Conservation (phyloP, 495 filamentous ascomycete genomes). For the Barbatosphaeria neglecta region DNA sequence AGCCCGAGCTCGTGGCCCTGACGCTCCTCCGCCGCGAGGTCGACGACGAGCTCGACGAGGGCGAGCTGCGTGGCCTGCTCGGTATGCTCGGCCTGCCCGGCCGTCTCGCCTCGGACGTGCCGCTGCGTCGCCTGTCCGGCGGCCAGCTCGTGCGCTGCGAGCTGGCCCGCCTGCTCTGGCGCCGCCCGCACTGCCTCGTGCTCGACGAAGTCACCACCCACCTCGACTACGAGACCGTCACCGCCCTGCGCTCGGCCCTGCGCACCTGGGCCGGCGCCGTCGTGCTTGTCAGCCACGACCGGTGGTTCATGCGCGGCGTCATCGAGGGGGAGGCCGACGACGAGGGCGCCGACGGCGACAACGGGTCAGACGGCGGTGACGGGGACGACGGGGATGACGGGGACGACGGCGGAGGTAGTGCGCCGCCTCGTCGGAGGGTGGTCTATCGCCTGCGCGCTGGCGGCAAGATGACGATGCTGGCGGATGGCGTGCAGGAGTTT, state of each 20-base stretch:
- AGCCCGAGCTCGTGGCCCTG: constrained; percentile 48
- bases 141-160: constrained; percentile 72
- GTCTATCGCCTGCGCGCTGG: constrained; percentile 50
- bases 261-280: constrained; percentile 58
- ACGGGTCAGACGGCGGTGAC: constrained; percentile 29
- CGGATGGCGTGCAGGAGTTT: constrained; percentile 50
- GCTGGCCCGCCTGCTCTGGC: constrained; percentile 55
- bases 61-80: constrained; percentile 49
- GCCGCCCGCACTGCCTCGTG: constrained; percentile 58
- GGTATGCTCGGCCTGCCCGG: constrained; percentile 55
- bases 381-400: constrained; percentile 19
- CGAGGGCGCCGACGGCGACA: constrained; percentile 36
- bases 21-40: constrained; percentile 38
- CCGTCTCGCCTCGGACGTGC: constrained; percentile 54
- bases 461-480: constrained; percentile 44
- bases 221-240: constrained; percentile 66
- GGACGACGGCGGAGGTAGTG: not conserved
- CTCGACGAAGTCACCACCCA: constrained; percentile 84
- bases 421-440: constrained; percentile 30
- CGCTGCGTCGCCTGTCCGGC: constrained; percentile 55
- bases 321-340: constrained; percentile 53
- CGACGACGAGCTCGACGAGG: constrained; percentile 42
- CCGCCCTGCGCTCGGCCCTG: constrained; percentile 53
- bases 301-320: constrained; percentile 58
- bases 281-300: constrained; percentile 63